phyloP scores from a whole-genome alignment of 2,329 filamentous ascomycete species.

The Fusarium lyarnte region DNA sequence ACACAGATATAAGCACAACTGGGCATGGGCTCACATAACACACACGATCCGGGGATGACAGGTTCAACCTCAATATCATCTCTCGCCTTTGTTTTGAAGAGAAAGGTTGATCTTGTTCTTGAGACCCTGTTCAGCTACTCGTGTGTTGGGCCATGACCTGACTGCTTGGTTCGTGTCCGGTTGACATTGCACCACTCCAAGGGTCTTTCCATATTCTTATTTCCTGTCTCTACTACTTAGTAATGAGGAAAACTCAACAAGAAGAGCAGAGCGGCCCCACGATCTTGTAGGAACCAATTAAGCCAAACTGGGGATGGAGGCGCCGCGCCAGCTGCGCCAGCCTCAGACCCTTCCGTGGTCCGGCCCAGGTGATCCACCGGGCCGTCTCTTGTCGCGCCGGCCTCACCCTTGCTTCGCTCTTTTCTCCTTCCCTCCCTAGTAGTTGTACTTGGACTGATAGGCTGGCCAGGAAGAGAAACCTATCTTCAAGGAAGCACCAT shows the following conservation, averaged over 20 bases:
- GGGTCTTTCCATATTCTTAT: neutral
- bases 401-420: neutral
- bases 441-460: neutral
- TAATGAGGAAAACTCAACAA: neutral
- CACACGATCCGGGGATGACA: slow-evolving; percentile 21
- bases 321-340: slow-evolving; percentile 13
- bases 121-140: neutral
- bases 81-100: slow-evolving; percentile 21
- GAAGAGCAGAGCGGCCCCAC: slow-evolving; percentile 6
- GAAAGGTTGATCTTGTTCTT: slow-evolving; percentile 1
- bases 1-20: slow-evolving; percentile 24
- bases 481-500: neutral
- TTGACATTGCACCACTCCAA: slow-evolving; percentile 1
- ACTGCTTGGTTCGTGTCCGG: neutral
- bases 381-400: slow-evolving; percentile 1
- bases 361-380: neutral
- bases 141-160: neutral
- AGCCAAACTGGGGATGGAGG: neutral
- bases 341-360: slow-evolving; percentile 16
- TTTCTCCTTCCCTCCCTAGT: neutral
- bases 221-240: neutral
- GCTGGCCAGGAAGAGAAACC: neutral
- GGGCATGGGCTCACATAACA: slow-evolving; percentile 4
- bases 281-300: slow-evolving; percentile 9
- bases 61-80: slow-evolving; percentile 3